A percentile compares a stretch with the other conserved stretches of the same genome.
Evolutionary conservation across 495 filamentous ascomycete genomes (phyloP).

Genomic region (Ramalina intermedia): DNA sequence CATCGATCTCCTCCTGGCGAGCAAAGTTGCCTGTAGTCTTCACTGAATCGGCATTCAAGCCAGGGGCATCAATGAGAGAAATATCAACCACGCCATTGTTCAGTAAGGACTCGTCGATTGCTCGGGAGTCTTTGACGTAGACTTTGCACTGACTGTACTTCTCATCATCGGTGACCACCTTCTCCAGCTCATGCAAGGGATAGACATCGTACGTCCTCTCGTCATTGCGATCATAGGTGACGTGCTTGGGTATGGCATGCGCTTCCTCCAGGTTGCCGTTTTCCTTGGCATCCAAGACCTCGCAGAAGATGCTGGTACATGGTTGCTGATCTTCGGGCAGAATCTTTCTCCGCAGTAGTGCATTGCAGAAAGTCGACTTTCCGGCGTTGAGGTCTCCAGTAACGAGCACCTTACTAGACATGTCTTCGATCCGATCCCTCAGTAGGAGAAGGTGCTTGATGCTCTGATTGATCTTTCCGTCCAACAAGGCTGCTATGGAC

Average conservation of each 20-base stretch:
- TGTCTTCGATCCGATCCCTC: slow-evolving; percentile 91
- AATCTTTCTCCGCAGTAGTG: slow-evolving; percentile 77
- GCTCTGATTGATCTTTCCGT: slow-evolving; percentile 86
- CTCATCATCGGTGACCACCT: slow-evolving; percentile 75
- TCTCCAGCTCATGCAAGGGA: slow-evolving; percentile 58
- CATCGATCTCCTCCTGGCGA: slow-evolving; percentile 94
- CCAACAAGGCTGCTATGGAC: slow-evolving; percentile 76
- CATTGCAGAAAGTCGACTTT: slow-evolving; percentile 98
- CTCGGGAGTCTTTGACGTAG: slow-evolving; percentile 82
- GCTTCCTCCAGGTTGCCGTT: slow-evolving; percentile 88
- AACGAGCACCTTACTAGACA: slow-evolving; percentile 91
- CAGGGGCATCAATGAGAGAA: slow-evolving; percentile 90
- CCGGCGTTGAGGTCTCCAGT: slow-evolving; percentile 95
- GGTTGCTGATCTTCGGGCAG: slow-evolving; percentile 95
- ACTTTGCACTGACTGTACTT: slow-evolving; percentile 91
- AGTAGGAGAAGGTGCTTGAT: slow-evolving; percentile 77
- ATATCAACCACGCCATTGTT: slow-evolving; percentile 98
- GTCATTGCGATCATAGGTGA: slow-evolving; percentile 71
- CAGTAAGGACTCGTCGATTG: slow-evolving; percentile 83
- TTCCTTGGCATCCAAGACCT: slow-evolving; percentile 83
- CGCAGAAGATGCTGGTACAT: slow-evolving; percentile 98
- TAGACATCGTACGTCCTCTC: slow-evolving; percentile 89
- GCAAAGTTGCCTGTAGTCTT: slow-evolving; percentile 97
- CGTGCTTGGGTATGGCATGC: slow-evolving; percentile 76
- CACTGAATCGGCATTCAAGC: slow-evolving; percentile 84